These are phyloP conservation scores for Botrytis cinerea DNA, from an alignment of 2,329 filamentous ascomycete genomes.

Conservation along the genomic window DNA sequence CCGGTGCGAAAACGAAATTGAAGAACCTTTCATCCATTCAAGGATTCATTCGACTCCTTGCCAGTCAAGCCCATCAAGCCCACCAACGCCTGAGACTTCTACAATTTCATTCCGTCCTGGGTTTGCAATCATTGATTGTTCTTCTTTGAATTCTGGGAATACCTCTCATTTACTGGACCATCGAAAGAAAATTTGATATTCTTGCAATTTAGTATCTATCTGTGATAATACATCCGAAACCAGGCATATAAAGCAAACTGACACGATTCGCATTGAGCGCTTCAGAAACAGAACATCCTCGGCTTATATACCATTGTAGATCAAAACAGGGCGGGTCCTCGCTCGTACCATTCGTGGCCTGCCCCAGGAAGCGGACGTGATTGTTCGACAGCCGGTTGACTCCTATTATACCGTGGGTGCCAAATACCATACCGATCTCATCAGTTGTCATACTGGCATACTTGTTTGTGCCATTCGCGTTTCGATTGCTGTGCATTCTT, in stretches of 20 bases:
- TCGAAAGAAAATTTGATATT: not conserved
- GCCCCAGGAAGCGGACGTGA: conserved; percentile 18
- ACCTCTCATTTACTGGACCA: not conserved
- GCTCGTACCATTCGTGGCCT: conserved; percentile 22
- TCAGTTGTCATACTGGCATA: conserved; percentile 14
- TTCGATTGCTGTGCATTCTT: conserved; percentile 18
- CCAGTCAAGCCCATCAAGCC: not conserved
- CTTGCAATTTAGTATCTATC: conserved; percentile 1
- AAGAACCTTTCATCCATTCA: not conserved
- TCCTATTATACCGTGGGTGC: conserved; percentile 18
- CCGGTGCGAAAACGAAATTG: conserved; percentile 17
- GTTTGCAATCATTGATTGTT: conserved; percentile 12
- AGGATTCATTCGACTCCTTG: conserved; percentile 12
- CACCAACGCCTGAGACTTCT: not conserved
- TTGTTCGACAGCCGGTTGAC: conserved; percentile 18
- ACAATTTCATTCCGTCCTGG: not conserved
- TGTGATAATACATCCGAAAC: not conserved
- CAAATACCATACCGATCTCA: not conserved
- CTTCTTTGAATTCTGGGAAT: not conserved
- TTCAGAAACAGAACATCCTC: conserved; percentile 18
- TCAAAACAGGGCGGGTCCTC: conserved; percentile 23
- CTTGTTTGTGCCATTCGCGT: conserved; percentile 5
- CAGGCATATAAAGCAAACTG: not conserved
- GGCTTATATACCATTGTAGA: conserved; percentile 18
- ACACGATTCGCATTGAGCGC: conserved; percentile 14